Conservation (phyloP, 148 eudicot genomes). For the Simmondsia chinensis region DNA sequence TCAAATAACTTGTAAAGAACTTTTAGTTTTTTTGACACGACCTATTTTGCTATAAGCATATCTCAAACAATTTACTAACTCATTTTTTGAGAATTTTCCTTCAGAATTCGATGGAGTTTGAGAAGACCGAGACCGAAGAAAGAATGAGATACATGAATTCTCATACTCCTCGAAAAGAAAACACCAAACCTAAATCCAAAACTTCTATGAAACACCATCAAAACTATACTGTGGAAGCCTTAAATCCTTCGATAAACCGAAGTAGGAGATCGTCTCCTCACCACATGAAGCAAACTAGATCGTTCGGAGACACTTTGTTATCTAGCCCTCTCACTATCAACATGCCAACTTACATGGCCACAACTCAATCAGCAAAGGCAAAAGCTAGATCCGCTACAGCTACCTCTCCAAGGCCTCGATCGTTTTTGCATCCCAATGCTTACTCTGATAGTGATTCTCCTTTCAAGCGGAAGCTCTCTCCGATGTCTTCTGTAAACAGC, state of each 20-base stretch:
- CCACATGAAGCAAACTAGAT: conserved; percentile 36
- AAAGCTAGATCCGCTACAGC: conserved; percentile 49
- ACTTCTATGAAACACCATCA: too few relatives aligned
- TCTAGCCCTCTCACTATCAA: conserved; percentile 25
- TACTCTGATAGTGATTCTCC: conserved; percentile 57
- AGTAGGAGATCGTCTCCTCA: conserved; percentile 43
- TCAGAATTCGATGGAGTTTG: conserved; percentile 61
- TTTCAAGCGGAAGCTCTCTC: conserved; percentile 51
- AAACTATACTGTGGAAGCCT: too few relatives aligned
- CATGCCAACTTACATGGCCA: conserved; percentile 70
- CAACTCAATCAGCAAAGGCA: conserved; percentile 68
- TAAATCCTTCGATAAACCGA: conserved; percentile 12
- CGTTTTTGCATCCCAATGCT: conserved; percentile 24
- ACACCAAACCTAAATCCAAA: too few relatives aligned
- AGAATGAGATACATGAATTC: conserved; percentile 34
- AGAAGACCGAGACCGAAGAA: conserved; percentile 31
- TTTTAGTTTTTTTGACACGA: too few relatives aligned
- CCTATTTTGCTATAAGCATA: too few relatives aligned
- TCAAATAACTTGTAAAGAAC: too few relatives aligned
- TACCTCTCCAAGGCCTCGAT: conserved; percentile 46
- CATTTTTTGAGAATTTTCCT: too few relatives aligned
- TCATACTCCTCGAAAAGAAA: too few relatives aligned
- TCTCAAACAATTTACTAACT: too few relatives aligned
- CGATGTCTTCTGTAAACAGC: conserved; percentile 58
- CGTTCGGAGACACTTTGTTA: conserved; percentile 23